These are phyloP conservation scores for Malassezia caprae DNA, from an alignment of 1,284 basidiomycete species.

Conservation along the genomic window DNA sequence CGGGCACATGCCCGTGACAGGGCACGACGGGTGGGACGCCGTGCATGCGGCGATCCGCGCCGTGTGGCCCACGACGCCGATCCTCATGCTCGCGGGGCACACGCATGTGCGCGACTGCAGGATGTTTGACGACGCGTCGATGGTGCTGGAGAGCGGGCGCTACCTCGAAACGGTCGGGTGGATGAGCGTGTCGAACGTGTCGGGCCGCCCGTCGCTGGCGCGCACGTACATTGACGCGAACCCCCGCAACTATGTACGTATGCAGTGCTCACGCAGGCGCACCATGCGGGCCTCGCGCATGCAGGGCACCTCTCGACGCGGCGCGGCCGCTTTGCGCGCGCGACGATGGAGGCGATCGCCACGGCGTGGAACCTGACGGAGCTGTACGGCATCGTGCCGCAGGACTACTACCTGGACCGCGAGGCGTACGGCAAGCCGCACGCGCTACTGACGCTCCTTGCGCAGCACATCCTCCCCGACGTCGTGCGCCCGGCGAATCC, in stretches of 20 bases:
- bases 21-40: constrained; percentile 29
- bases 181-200: constrained; percentile 25
- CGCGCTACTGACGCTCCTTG: constrained; percentile 34
- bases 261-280: constrained; percentile 1
- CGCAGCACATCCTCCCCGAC: constrained; percentile 33
- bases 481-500: constrained; percentile 37
- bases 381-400: constrained; percentile 37
- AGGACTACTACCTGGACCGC: constrained; percentile 44
- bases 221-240: constrained; percentile 52
- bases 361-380: constrained; percentile 36
- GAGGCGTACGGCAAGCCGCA: constrained; percentile 25
- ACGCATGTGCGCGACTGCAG: constrained; percentile 44
- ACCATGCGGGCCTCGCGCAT: constrained; percentile 23
- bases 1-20: constrained; percentile 43
- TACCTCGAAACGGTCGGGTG: constrained; percentile 36
- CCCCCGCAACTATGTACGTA: constrained; percentile 43
- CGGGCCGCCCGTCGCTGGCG: constrained; percentile 43
- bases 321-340: constrained; percentile 31
- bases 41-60: constrained; percentile 33
- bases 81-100: constrained; percentile 40
- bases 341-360: constrained; percentile 35
- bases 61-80: constrained; percentile 36
- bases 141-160: constrained; percentile 41
- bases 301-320: constrained; percentile 30
- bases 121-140: constrained; percentile 31